Conservation (phyloP, 306 rosid genomes). For the Cicer cuneatum region DNA sequence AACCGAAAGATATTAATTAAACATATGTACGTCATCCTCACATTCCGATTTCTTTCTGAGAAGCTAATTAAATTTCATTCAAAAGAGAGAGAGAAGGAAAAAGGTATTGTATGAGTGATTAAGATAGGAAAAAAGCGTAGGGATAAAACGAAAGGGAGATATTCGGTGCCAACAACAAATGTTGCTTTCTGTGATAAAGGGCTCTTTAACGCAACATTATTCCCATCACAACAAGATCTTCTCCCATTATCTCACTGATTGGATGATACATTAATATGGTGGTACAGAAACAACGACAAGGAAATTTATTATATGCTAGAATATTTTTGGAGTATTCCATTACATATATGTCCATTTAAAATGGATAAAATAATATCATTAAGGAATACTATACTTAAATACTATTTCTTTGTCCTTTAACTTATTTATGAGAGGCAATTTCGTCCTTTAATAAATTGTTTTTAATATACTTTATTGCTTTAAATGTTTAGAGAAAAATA, state of each 20-base stretch:
- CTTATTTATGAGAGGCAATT: no score
- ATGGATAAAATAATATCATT: background rate
- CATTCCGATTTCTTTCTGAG: slow-evolving; percentile 47
- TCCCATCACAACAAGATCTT: slow-evolving; percentile 61
- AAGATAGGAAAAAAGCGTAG: slow-evolving; percentile 33
- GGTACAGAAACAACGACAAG: slow-evolving; percentile 54
- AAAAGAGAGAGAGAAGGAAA: slow-evolving; percentile 13
- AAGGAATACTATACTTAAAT: background rate
- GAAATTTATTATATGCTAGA: slow-evolving; percentile 49
- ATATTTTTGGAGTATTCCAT: slow-evolving; percentile 59
- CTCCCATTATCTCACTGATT: slow-evolving; percentile 65
- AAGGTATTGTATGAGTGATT: slow-evolving; percentile 9
- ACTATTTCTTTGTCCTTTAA: no score
- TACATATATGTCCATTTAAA: slow-evolving; percentile 40
- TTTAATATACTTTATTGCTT: no score
- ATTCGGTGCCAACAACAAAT: slow-evolving; percentile 58
- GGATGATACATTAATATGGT: slow-evolving; percentile 62
- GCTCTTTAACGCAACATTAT: slow-evolving; percentile 53
- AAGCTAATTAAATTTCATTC: slow-evolving; percentile 38
- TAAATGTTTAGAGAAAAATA: no score
- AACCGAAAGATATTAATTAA: slow-evolving; percentile 36
- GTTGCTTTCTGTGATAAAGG: slow-evolving; percentile 59
- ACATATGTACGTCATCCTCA: slow-evolving; percentile 46
- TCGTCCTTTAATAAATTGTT: no score
- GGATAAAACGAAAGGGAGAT: slow-evolving; percentile 49